Evolutionary conservation across 306 rosid species (phyloP), one percentile per base, ranked within the genome.

Genomic region (Alnus rubra): DNA sequence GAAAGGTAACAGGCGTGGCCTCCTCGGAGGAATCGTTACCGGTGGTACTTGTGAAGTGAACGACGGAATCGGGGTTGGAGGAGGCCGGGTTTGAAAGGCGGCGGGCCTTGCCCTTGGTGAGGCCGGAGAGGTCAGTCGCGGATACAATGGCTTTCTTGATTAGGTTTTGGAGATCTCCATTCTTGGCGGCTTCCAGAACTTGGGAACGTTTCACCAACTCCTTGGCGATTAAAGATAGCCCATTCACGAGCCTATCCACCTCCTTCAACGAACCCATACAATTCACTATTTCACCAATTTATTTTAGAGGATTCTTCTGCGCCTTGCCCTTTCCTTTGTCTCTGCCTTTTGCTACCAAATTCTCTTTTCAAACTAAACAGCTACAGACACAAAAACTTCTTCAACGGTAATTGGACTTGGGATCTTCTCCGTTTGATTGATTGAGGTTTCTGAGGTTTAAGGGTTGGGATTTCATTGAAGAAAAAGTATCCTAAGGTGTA

Each of bases 111-210:
- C 98, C 98, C 73, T 84, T 86, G 60, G 98, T 94, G 80, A 92
- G 82, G 74, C 97, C 97, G 77, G 93, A 76, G 68, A 94, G 79
- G 78, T 92, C 91, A 54, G 98, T 91, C 86, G 89, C 90, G 35
- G 91, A 87, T 54, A 92, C 69, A 37, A 95, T 67, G 33, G 87
- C 85, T 35, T 79, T 87, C 77, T 88, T 92, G 19, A 87, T 68
- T 49, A 91, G 85, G 84, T 88, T 79, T 82, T 85, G 63, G 39
- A 92, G 75, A 49, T 92, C 83, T 0, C 75, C 77, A 37, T 65
- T 79, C 71, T 47, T 77, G 77, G 86, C 82, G 62, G 87, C 71
- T 35, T 81, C 81, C 42, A 83, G 31, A 14, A 82, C 72, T 19
- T 82, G 84, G 37, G 95, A 86, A 73, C 84, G 90, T 9, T 81